These are phyloP conservation scores for Vanrija pseudolonga DNA, from an alignment of 1,284 basidiomycete genomes.

Conservation along the genomic window DNA sequence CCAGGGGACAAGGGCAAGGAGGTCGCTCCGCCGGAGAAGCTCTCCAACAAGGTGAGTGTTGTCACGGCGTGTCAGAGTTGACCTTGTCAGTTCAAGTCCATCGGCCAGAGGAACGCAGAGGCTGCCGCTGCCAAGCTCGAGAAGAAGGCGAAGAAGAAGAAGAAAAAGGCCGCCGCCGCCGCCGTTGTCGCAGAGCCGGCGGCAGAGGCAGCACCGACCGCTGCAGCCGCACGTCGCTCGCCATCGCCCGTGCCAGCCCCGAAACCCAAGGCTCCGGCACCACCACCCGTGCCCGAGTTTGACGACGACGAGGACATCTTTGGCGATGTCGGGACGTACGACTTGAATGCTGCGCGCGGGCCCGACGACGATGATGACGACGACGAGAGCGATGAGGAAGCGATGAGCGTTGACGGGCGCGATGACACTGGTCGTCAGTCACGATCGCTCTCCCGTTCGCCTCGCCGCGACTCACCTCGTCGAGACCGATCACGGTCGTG, in stretches of 20 bases:
- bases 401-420: conserved; percentile 1
- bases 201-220: neutral
- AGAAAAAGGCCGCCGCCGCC: neutral
- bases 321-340: conserved; percentile 77
- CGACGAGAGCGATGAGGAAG: conserved; percentile 16
- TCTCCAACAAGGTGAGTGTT: conserved; percentile 24
- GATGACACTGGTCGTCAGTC: neutral
- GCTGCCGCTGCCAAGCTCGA: conserved; percentile 16
- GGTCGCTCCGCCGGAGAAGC: neutral
- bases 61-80: conserved; percentile 1
- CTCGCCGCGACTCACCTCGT: conserved; percentile 1
- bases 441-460: conserved; percentile 1
- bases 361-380: conserved; percentile 31
- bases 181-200: neutral
- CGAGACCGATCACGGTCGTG: conserved; percentile 7
- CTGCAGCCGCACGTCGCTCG: too few species aligned
- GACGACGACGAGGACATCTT: conserved; percentile 65
- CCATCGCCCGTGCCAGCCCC: too few species aligned
- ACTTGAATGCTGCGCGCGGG: conserved; percentile 53
- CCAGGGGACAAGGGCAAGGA: conserved; percentile 10
- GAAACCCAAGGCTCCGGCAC: conserved; percentile 1
- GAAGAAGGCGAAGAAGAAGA: conserved; percentile 30
- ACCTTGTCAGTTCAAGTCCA: conserved; percentile 41
- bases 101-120: conserved; percentile 34
- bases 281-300: conserved; percentile 5